phyloP scores from a whole-genome alignment of 768 basidiomycete genomes.

The Macrocybe gigantea region DNA sequence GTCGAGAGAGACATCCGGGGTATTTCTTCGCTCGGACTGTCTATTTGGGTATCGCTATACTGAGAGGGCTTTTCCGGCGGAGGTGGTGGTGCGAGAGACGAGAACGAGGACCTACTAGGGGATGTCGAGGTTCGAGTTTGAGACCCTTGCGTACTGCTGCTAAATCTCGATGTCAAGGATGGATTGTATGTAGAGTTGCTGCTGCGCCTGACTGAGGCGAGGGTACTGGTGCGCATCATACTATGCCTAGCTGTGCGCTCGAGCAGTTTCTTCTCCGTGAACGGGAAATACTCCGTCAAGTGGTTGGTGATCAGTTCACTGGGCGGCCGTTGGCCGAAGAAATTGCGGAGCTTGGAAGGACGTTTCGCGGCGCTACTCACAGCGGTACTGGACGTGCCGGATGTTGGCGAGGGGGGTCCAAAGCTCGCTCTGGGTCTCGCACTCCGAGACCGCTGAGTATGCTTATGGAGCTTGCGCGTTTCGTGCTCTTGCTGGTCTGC shows the following conservation, averaged over 20 bases:
- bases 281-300: conserved; percentile 92
- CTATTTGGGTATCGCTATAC: conserved; percentile 12
- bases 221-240: conserved; percentile 57
- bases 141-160: conserved; percentile 55
- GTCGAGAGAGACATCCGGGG: conserved; percentile 74
- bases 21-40: conserved; percentile 36
- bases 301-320: conserved; percentile 96
- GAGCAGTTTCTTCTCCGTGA: conserved; percentile 85
- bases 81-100: conserved; percentile 37
- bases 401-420: conserved; percentile 56
- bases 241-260: conserved; percentile 86
- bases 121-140: conserved; percentile 34
- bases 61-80: conserved; percentile 31
- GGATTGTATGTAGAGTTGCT: conserved; percentile 40
- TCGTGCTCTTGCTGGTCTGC: conserved; percentile 48
- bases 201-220: conserved; percentile 35
- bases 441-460: conserved; percentile 93
- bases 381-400: conserved; percentile 25
- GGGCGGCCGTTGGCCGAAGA: conserved; percentile 97
- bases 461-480: conserved; percentile 92
- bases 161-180: conserved; percentile 50
- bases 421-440: conserved; percentile 63
- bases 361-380: conserved; percentile 34
- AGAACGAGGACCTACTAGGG: conserved; percentile 38
- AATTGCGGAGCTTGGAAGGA: conserved; percentile 81